These are phyloP conservation scores for Porpolomopsis calyptriformis DNA, from an alignment of 768 basidiomycete genomes.

Conservation along the genomic window DNA sequence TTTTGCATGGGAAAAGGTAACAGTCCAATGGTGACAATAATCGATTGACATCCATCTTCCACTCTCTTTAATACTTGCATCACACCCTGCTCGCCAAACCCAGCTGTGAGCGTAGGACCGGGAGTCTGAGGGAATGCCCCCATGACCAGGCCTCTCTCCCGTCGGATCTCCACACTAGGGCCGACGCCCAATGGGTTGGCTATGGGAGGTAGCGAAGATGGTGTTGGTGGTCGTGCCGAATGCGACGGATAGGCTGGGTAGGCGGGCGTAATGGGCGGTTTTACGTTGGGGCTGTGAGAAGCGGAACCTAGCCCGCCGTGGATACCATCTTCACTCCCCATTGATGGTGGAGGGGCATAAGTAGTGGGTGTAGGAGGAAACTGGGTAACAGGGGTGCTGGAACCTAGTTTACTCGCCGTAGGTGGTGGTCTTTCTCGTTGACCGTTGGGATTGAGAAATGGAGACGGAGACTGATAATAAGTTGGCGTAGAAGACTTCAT, in stretches of 20 bases:
- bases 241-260: constrained; percentile 56
- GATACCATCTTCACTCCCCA: constrained; percentile 11
- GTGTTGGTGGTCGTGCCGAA: constrained; percentile 38
- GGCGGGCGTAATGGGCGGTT: constrained; percentile 52
- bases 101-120: constrained; percentile 38
- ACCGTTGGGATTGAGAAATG: constrained; percentile 9
- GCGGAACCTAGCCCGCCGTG: constrained; percentile 13
- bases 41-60: constrained; percentile 33
- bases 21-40: constrained; percentile 62
- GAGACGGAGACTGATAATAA: constrained; percentile 14
- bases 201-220: constrained; percentile 47
- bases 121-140: constrained; percentile 40
- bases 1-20: constrained; percentile 14
- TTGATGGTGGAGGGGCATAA: constrained; percentile 37
- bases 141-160: constrained; percentile 40
- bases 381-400: constrained; percentile 23
- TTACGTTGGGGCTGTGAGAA: constrained; percentile 40
- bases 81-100: constrained; percentile 27
- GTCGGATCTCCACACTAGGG: constrained; percentile 53
- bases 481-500: constrained; percentile 12
- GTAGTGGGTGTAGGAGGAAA: constrained; percentile 39
- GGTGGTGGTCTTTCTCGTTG: background rate
- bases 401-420: constrained; percentile 14
- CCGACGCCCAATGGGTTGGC: constrained; percentile 40
- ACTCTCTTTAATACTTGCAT: constrained; percentile 11